Evolutionary conservation across 169 alveolate species (phyloP), one percentile per base, ranked within the genome.

Genomic region (Eimeria tenella): DNA sequence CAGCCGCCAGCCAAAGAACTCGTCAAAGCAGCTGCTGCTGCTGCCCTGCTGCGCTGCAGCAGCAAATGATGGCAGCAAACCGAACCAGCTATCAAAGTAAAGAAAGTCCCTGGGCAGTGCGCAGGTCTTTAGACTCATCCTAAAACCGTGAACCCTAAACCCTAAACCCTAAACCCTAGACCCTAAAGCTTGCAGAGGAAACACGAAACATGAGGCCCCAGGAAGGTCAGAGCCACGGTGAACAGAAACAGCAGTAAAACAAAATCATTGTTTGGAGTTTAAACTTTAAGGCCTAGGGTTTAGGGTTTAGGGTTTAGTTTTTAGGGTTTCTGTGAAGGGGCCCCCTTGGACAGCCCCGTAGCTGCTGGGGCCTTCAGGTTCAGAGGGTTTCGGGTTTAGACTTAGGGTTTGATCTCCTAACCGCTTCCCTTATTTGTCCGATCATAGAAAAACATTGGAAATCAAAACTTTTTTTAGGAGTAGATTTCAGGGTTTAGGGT

Each of bases 61-160:
- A 5, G 49, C 9, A 42, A 68, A 87, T 6, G 93, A 87, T 15
- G 93, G 93, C 23, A 87, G 50, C 5, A 50, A 70, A 31, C 93
- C 93, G 74, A 49, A 87, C 93, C 93, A 87, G 42, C 75, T 86
- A 9, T 50, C 21, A 52, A 87, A 87, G 86, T 87, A 52, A 50
- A 52, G 23, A n/a, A 87, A 87, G 73, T 87, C 93, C 21, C 56
- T 73, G 15, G 93, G 93, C 50, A 87, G 70, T 6, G 93, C 93
- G 21, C 86, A 79, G 23, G 93, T 87, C 58, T 60, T 53, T 4
- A 87, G 86, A 87, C 86, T 71, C 93, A 87, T 70, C 42, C 42
- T 31, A 31, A 70, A 21, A 70, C 79, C 79, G 50, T 19, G n/a
- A 70, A 70, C 79, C 53, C 79, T 70, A 70, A 6, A 70, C 74